A percentile compares a stretch with the other conserved stretches of the same genome.
Evolutionary conservation across 169 alveolate species (phyloP).

Genomic region (Cyclospora cayetanensis): DNA sequence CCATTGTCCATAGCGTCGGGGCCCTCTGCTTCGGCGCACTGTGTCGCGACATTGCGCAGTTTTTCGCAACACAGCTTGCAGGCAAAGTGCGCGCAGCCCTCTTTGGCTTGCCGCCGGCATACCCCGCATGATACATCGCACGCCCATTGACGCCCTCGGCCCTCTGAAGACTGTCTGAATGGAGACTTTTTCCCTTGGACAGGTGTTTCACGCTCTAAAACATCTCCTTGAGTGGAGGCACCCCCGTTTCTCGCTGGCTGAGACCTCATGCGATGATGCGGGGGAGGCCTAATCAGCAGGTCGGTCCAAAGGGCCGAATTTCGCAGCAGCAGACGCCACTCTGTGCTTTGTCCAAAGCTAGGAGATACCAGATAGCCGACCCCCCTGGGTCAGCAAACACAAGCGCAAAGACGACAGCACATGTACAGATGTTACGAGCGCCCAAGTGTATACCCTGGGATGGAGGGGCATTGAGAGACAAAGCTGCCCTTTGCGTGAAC

Average conservation of each 20-base stretch:
- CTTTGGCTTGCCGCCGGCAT: slow-evolving; percentile 58
- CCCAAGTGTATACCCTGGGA: no score
- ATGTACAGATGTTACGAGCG: no score
- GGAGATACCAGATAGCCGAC: slow-evolving; percentile 67
- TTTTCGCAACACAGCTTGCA: slow-evolving; percentile 70
- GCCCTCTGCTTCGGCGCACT: neutral
- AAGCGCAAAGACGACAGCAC: neutral
- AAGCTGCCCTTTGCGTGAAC: no score
- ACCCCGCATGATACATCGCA: slow-evolving; percentile 39
- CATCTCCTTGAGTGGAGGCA: no score
- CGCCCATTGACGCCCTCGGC: neutral
- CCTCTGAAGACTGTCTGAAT: neutral
- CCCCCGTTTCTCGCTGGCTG: neutral
- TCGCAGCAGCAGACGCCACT: slow-evolving; percentile 54
- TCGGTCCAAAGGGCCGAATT: slow-evolving; percentile 19
- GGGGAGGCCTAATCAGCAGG: slow-evolving; percentile 24
- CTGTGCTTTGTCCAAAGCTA: neutral
- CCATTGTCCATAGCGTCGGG: neutral
- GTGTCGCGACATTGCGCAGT: slow-evolving; percentile 51
- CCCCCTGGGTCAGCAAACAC: slow-evolving; percentile 31
- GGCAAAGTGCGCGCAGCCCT: slow-evolving; percentile 59
- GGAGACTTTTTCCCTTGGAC: no score
- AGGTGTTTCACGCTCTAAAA: no score
- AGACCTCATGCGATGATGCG: neutral
- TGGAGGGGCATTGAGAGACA: no score